Conservation (phyloP, 116 monocot species). For the Zostera marina region DNA sequence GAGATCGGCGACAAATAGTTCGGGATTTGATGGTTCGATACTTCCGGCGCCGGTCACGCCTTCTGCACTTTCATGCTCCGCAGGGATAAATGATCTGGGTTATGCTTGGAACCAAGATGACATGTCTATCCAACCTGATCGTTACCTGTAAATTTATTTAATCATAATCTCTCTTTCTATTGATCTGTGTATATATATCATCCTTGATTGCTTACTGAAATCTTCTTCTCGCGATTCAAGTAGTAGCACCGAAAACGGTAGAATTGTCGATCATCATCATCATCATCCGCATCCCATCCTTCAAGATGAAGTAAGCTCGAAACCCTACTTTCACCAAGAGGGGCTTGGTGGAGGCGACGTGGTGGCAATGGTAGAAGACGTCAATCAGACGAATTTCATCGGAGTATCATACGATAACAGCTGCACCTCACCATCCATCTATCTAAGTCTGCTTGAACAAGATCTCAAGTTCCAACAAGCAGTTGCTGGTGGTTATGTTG, state of each 20-base stretch:
- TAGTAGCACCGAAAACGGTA: too few species aligned
- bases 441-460: constrained; percentile 7
- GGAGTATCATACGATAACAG: constrained; percentile 1
- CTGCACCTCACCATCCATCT: background rate
- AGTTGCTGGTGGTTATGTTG: background rate
- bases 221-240: too few species aligned
- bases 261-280: too few species aligned
- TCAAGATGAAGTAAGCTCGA: constrained; percentile 29
- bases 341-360: background rate
- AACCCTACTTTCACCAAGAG: constrained; percentile 12
- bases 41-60: constrained; percentile 1
- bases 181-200: too few species aligned
- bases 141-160: too few species aligned
- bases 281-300: constrained; percentile 32
- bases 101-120: too few species aligned
- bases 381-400: constrained; percentile 17
- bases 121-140: too few species aligned
- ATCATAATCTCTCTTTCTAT: too few species aligned
- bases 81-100: constrained; percentile 6
- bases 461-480: background rate
- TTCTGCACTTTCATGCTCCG: constrained; percentile 24
- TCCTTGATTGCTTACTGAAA: too few species aligned
- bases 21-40: constrained; percentile 10
- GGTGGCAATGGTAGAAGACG: constrained; percentile 6
- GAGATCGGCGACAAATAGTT: too few species aligned